A percentile compares a stretch with the other conserved stretches of the same genome.
Evolutionary conservation across 352 stramenopile species (phyloP).

Genomic region (Pythium coloratum): DNA sequence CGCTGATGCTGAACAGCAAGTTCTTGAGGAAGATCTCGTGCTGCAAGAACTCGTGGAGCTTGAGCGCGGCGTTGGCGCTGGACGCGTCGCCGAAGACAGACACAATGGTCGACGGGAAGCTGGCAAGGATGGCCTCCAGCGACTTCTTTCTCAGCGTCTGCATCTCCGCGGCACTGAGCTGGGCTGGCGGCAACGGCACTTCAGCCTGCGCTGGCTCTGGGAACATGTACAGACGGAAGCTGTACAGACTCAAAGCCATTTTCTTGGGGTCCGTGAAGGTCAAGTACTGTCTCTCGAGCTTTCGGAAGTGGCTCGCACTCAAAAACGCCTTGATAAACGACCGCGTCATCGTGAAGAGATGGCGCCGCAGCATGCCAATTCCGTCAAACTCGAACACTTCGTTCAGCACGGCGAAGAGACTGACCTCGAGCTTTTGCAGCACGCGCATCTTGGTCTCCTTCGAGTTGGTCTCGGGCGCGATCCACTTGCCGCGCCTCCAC

Average conservation of each 20-base stretch:
- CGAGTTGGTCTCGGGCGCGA: conserved; percentile 60
- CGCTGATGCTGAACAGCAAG: conserved; percentile 73
- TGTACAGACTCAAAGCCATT: conserved; percentile 50
- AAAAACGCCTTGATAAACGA: conserved; percentile 84
- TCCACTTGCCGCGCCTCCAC: conserved; percentile 53
- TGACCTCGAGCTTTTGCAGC: conserved; percentile 79
- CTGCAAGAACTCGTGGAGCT: conserved; percentile 87
- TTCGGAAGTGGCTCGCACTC: conserved; percentile 76
- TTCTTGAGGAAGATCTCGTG: conserved; percentile 89
- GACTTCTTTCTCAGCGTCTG: conserved; percentile 56
- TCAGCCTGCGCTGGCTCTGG: conserved; percentile 26
- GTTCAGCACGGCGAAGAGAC: conserved; percentile 68
- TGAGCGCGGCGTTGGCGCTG: conserved; percentile 72
- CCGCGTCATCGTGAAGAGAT: conserved; percentile 83
- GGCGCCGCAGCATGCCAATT: conserved; percentile 72
- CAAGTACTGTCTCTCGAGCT: conserved; percentile 79
- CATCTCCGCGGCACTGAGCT: conserved; percentile 42
- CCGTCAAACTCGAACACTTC: conserved; percentile 88
- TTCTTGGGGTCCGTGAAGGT: conserved; percentile 76
- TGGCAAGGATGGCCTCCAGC: conserved; percentile 68
- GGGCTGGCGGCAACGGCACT: background rate
- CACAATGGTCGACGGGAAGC: conserved; percentile 67
- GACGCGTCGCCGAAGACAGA: conserved; percentile 80
- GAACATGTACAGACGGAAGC: conserved; percentile 68
- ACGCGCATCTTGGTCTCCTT: conserved; percentile 84